Conservation (phyloP, 352 stramenopile genomes). For the Phytophthora megakarya region DNA sequence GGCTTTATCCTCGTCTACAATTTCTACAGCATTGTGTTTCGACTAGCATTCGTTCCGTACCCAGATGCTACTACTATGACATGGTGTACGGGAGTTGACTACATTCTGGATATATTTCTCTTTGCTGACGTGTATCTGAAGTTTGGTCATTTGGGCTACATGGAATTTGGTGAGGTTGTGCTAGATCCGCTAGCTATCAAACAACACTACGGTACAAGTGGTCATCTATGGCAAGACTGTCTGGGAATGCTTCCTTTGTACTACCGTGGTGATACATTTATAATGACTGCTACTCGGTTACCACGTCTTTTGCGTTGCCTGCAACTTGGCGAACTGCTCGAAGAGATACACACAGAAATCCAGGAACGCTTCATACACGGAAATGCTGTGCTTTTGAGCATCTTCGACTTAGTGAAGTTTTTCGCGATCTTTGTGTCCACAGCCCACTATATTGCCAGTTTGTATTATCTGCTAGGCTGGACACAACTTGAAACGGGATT, state of each 20-base stretch:
- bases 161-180: constrained; percentile 47
- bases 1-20: constrained; percentile 58
- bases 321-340: constrained; percentile 44
- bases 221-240: constrained; percentile 42
- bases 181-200: constrained; percentile 47
- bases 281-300: constrained; percentile 44
- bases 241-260: constrained; percentile 50
- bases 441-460: constrained; percentile 53
- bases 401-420: constrained; percentile 63
- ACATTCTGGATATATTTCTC: constrained; percentile 41
- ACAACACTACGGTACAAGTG: constrained; percentile 29
- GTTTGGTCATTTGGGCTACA: constrained; percentile 45
- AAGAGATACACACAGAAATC: constrained; percentile 53
- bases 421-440: constrained; percentile 64
- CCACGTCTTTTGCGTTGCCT: constrained; percentile 49
- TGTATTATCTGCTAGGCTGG: constrained; percentile 57
- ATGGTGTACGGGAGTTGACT: constrained; percentile 47
- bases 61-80: constrained; percentile 33
- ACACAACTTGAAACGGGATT: constrained; percentile 41
- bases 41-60: constrained; percentile 47
- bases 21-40: constrained; percentile 56
- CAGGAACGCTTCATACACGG: constrained; percentile 56
- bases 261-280: constrained; percentile 40
- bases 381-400: constrained; percentile 43
- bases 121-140: constrained; percentile 48